phyloP scores from a whole-genome alignment of 2,329 filamentous ascomycete species.

The Pseudomassariella vexata region DNA sequence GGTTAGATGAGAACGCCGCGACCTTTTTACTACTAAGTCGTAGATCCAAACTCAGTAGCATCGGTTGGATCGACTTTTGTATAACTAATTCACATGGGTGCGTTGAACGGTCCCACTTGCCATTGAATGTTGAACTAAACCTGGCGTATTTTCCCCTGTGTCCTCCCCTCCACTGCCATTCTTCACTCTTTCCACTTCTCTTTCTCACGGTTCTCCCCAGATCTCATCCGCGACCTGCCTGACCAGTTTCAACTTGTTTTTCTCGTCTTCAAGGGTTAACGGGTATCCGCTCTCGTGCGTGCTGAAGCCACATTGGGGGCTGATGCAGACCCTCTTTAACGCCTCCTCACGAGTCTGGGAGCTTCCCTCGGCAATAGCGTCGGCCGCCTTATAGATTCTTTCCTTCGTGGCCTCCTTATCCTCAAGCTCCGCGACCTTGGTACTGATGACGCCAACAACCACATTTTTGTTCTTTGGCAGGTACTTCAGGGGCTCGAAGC shows the following conservation, averaged over 20 bases:
- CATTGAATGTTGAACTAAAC: too few species aligned
- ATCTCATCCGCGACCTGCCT: slow-evolving; percentile 67
- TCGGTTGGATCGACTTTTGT: too few species aligned
- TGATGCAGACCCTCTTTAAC: slow-evolving; percentile 60
- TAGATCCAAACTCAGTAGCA: too few species aligned
- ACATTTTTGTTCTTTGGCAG: slow-evolving; percentile 58
- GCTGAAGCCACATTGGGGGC: slow-evolving; percentile 69
- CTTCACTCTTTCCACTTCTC: background rate
- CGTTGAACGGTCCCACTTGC: too few species aligned
- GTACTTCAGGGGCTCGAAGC: slow-evolving; percentile 58
- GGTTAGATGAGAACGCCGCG: too few species aligned
- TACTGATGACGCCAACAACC: slow-evolving; percentile 58
- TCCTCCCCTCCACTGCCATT: too few species aligned
- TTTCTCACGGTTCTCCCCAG: slow-evolving; percentile 46
- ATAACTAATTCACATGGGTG: too few species aligned
- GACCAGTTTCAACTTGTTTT: slow-evolving; percentile 65
- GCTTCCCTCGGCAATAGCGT: slow-evolving; percentile 63
- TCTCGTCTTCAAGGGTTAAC: slow-evolving; percentile 64
- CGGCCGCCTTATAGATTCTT: slow-evolving; percentile 54
- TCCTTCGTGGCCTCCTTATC: slow-evolving; percentile 58
- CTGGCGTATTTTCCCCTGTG: too few species aligned
- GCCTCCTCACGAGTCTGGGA: slow-evolving; percentile 61
- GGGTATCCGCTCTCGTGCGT: slow-evolving; percentile 70
- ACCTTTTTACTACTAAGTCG: too few species aligned
- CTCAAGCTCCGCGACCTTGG: slow-evolving; percentile 57